Evolutionary conservation across 495 filamentous ascomycete species (phyloP).

Genomic region (Tirmania nivea): DNA sequence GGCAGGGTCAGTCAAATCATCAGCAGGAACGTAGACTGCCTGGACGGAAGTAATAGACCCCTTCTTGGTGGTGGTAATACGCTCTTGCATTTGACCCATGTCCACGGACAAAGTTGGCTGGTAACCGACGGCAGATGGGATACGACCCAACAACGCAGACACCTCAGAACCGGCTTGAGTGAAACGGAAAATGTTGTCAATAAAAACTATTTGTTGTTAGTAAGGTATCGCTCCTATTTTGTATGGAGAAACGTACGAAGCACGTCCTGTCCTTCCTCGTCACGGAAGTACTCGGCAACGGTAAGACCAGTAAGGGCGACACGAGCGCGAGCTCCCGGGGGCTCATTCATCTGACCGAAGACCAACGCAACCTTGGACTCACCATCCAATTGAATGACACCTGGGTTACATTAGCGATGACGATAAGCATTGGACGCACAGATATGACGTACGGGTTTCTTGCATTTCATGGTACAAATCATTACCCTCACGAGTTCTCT

Average conservation of each 20-base stretch:
- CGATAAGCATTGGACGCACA: slow-evolving; percentile 1
- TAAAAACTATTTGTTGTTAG: slow-evolving; percentile 46
- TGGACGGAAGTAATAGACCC: slow-evolving; percentile 99
- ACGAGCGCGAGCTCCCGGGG: slow-evolving; percentile 97
- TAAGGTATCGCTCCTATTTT: slow-evolving; percentile 30
- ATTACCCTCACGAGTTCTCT: slow-evolving; percentile 99
- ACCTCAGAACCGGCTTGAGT: slow-evolving; percentile 99
- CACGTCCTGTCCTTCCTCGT: slow-evolving; percentile 87
- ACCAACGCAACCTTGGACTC: slow-evolving; percentile 98
- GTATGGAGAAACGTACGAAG: slow-evolving; percentile 14
- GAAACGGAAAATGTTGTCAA: slow-evolving; percentile 99
- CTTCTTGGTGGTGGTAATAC: slow-evolving; percentile 98
- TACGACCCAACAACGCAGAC: slow-evolving; percentile 98
- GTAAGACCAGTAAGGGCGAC: slow-evolving; percentile 90
- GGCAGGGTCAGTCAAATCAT: slow-evolving; percentile 99
- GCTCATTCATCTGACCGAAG: slow-evolving; percentile 99
- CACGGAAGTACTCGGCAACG: slow-evolving; percentile 91
- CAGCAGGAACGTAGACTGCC: slow-evolving; percentile 99
- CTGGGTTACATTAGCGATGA: not conserved
- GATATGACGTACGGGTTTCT: slow-evolving; percentile 42
- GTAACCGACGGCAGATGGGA: slow-evolving; percentile 99
- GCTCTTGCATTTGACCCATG: slow-evolving; percentile 99
- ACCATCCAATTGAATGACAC: slow-evolving; percentile 96
- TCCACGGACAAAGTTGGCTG: slow-evolving; percentile 98
- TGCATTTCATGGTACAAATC: slow-evolving; percentile 99